Evolutionary conservation across 805 yeast species (phyloP).

Genomic region (Wickerhamiella occidentalis): DNA sequence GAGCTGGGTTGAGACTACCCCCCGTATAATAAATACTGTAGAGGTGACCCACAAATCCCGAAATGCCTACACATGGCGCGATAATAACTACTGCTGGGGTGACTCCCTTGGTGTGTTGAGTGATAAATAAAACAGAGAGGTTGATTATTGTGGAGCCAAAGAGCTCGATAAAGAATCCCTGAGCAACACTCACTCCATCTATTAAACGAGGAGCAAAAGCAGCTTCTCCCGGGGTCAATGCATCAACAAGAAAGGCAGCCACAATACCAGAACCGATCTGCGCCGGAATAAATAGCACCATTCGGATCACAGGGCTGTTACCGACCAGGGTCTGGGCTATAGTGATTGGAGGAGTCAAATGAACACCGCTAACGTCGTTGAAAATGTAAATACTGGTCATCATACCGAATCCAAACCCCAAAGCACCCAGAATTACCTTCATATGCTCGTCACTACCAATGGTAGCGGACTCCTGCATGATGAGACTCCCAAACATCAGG

Average conservation of each 20-base stretch:
- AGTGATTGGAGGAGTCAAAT: conserved; percentile 82
- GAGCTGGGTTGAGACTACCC: conserved; percentile 86
- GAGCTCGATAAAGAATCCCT: conserved; percentile 74
- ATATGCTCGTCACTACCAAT: conserved; percentile 33
- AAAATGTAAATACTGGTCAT: conserved; percentile 59
- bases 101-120: conserved; percentile 69
- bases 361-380: conserved; percentile 76
- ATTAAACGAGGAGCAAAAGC: conserved; percentile 52
- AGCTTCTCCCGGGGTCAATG: conserved; percentile 33
- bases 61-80: conserved; percentile 71
- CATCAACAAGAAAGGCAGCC: conserved; percentile 36
- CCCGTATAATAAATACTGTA: conserved; percentile 75
- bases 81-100: conserved; percentile 47
- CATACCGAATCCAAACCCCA: conserved; percentile 80
- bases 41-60: conserved; percentile 72
- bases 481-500: conserved; percentile 67
- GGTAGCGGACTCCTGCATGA: conserved; percentile 69
- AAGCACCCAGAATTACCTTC: conserved; percentile 64
- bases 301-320: conserved; percentile 64
- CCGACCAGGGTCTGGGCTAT: conserved; percentile 56
- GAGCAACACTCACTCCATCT: conserved; percentile 53
- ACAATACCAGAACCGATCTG: conserved; percentile 81
- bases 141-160: conserved; percentile 66
- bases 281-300: conserved; percentile 47
- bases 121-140: conserved; percentile 65